Conservation (phyloP, 768 basidiomycete genomes). For the Mycena albidolilacea region DNA sequence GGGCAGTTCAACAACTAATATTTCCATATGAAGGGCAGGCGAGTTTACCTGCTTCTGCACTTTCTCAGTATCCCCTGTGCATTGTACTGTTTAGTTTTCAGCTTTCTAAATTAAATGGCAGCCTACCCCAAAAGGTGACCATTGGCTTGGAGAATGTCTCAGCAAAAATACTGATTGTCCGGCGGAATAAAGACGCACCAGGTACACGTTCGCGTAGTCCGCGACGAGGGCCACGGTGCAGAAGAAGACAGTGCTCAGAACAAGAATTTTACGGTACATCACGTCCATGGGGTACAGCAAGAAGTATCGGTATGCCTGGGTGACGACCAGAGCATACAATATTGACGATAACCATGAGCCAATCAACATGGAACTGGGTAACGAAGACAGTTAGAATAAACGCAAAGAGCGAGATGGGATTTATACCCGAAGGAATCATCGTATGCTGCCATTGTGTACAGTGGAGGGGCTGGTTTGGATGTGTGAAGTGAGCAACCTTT, state of each 20-base stretch:
- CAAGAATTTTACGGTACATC: neutral
- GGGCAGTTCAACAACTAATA: neutral
- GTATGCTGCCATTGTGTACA: too few relatives aligned
- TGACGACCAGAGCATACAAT: neutral
- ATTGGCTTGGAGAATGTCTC: neutral
- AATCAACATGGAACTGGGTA: too few relatives aligned
- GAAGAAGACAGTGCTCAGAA: neutral
- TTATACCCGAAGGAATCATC: too few relatives aligned
- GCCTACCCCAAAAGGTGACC: neutral
- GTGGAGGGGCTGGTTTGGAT: too few relatives aligned
- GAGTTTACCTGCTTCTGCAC: neutral
- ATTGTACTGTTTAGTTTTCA: neutral
- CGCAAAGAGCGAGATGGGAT: too few relatives aligned
- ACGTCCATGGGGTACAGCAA: neutral
- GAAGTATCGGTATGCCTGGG: neutral
- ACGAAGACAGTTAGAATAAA: too few relatives aligned
- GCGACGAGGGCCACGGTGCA: neutral
- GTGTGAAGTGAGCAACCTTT: too few relatives aligned
- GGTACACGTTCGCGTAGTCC: neutral
- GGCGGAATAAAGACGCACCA: neutral
- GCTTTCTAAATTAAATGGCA: neutral
- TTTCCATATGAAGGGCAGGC: neutral
- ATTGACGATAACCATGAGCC: too few relatives aligned
- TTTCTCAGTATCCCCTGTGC: neutral
- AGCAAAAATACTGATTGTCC: neutral